phyloP scores from a whole-genome alignment of 1,139 yeast species.

The Blastobotrys apis region DNA sequence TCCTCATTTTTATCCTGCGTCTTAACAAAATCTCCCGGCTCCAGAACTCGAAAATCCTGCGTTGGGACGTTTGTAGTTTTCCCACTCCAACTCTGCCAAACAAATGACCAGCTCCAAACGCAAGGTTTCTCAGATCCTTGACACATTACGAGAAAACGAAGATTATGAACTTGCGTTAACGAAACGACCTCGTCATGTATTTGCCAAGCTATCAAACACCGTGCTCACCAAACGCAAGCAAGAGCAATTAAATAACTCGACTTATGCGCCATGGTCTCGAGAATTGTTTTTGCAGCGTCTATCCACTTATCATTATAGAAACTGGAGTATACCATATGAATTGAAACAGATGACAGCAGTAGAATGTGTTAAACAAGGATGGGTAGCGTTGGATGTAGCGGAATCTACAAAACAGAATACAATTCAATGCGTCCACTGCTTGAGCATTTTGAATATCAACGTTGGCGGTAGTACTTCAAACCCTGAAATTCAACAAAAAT shows the following conservation, averaged over 20 bases:
- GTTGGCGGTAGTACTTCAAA: slow-evolving; percentile 18
- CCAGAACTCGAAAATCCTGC: no score
- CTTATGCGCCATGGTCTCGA: slow-evolving; percentile 26
- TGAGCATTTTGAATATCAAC: slow-evolving; percentile 16
- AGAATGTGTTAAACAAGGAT: slow-evolving; percentile 22
- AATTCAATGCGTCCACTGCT: slow-evolving; percentile 22
- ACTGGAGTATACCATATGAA: slow-evolving; percentile 22
- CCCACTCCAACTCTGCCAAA: neutral
- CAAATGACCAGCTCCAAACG: no score
- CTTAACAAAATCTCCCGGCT: no score
- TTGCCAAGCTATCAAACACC: neutral
- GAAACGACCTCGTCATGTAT: neutral
- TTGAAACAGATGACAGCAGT: slow-evolving; percentile 16
- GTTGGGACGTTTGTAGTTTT: neutral
- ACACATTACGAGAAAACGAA: slow-evolving; percentile 1
- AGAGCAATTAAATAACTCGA: slow-evolving; percentile 1
- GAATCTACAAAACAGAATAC: slow-evolving; percentile 16
- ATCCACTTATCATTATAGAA: slow-evolving; percentile 18
- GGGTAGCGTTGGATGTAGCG: slow-evolving; percentile 16
- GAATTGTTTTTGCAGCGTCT: slow-evolving; percentile 20
- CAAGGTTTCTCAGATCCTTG: slow-evolving; percentile 12
- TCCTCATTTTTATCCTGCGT: no score
- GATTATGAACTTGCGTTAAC: neutral
- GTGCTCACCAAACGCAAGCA: neutral
- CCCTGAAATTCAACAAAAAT: slow-evolving; percentile 12